Base-by-base conservation (phyloP, 441 rosid genomes). In the Erodium chrysanthum region DNA sequence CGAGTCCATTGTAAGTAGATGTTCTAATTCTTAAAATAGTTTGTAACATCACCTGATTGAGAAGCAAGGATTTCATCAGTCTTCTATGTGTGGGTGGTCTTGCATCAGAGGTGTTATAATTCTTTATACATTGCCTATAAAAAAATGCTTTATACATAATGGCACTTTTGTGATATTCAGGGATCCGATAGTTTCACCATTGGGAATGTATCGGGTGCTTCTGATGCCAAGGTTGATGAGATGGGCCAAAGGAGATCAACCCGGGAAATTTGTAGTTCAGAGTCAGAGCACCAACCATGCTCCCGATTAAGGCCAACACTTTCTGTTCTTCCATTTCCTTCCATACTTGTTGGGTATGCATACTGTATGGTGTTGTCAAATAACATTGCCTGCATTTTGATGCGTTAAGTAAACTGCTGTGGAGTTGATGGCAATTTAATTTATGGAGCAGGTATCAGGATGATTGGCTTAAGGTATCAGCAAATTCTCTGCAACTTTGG, bases 391-490 rank as follows among this genome's bases (percentile, higher is more conserved):
- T 65, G 40, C 67, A 7, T 64, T 50, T 22, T 65, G 12, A 65
- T 10, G 23, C 54, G 29, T 23, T 42, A 58, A 35, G 44, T 54
- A 70, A 72, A 59, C 67, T 48, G 68, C 71, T 60, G 31, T 10
- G 35, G 15, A 23, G 33, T 23, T 22, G n/a, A 23, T 27, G 31
- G 31, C 9, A 12, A 11, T 12, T 25, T 25, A 11, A 66, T 71
- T 66, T 70, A 33, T 69, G 46, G 71, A 62, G 79, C 74, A 96
- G 99, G 82, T 96, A 96, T 83, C 99, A 96, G 86, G 98, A 96
- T 77, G 98, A 96, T 83, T 96, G 99, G 99, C 94, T 96, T 59
- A 92, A 89, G 83, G 81, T 96, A 70, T 87, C 99, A 35, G 80
- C 94, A 69, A 86, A 78, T 78, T 80, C 98, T 72, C 79, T 96